These are phyloP conservation scores for Globisporangium solare DNA, from an alignment of 352 stramenopile species.

Conservation along the genomic window DNA sequence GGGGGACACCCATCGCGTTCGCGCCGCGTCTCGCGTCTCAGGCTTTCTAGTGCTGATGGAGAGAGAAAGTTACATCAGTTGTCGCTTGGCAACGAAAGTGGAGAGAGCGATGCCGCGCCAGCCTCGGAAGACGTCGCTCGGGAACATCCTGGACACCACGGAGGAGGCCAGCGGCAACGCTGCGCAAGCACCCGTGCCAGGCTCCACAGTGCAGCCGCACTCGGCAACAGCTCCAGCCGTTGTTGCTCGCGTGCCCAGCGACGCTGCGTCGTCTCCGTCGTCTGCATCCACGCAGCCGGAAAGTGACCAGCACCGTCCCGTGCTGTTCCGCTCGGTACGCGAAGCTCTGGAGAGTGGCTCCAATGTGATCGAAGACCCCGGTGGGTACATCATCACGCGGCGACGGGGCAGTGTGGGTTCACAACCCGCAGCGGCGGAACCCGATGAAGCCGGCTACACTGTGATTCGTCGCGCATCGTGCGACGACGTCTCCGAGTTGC, in stretches of 20 bases:
- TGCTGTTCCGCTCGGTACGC: constrained; percentile 38
- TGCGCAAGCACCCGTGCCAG: neutral
- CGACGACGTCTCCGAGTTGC: constrained; percentile 7
- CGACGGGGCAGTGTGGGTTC: constrained; percentile 19
- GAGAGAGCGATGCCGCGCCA: constrained; percentile 9
- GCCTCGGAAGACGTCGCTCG: constrained; percentile 28
- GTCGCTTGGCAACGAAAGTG: neutral
- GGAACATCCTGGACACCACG: constrained; percentile 22
- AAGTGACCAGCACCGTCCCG: neutral
- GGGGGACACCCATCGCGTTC: no score
- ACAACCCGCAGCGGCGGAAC: constrained; percentile 9
- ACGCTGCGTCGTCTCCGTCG: neutral
- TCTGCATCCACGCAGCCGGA: no score
- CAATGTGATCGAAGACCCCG: constrained; percentile 19
- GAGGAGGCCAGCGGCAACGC: neutral
- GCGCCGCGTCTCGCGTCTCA: no score
- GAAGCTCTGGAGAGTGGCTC: constrained; percentile 38
- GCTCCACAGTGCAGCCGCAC: neutral
- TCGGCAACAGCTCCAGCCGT: neutral
- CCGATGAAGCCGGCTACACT: constrained; percentile 50
- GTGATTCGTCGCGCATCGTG: constrained; percentile 31
- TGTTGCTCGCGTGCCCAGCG: neutral
- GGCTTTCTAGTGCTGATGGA: no score
- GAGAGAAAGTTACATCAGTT: no score
- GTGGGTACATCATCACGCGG: constrained; percentile 31